Conservation (phyloP, 192 early-diverging fungal genomes). For the Funneliformis mosseae region DNA sequence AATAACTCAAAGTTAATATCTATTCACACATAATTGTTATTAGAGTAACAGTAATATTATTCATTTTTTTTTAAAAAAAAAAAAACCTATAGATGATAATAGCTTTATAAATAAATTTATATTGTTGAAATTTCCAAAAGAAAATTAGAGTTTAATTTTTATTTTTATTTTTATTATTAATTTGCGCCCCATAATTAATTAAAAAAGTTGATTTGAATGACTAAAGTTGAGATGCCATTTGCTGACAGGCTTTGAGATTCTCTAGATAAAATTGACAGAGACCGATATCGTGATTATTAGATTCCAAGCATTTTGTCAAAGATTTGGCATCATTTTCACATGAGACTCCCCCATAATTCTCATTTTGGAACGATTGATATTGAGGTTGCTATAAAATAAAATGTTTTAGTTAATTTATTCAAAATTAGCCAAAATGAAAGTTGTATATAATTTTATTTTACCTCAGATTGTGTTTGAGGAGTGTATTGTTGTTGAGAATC, state of each 20-base stretch:
- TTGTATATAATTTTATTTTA: not conserved
- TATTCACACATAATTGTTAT: not conserved
- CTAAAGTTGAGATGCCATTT: slow-evolving; percentile 50
- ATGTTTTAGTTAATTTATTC: not conserved
- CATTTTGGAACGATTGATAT: slow-evolving; percentile 31
- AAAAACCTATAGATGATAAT: not conserved
- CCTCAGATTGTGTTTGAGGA: slow-evolving; percentile 4
- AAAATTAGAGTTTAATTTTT: no score
- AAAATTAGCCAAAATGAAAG: slow-evolving; percentile 14
- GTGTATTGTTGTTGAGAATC: slow-evolving; percentile 23
- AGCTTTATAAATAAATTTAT: no score
- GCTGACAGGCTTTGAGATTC: slow-evolving; percentile 87
- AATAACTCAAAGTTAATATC: not conserved
- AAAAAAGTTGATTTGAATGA: not conserved
- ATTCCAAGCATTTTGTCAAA: slow-evolving; percentile 85
- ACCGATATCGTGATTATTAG: slow-evolving; percentile 74
- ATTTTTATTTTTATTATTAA: no score
- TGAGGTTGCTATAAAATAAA: slow-evolving; percentile 42
- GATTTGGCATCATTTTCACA: slow-evolving; percentile 81
- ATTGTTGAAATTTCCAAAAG: no score
- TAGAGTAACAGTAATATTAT: not conserved
- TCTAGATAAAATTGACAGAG: slow-evolving; percentile 92
- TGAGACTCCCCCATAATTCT: slow-evolving; percentile 39
- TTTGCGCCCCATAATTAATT: not conserved
- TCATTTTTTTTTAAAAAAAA: not conserved